A percentile compares a stretch with the other conserved stretches of the same genome.
Evolutionary conservation across 495 filamentous ascomycete genomes (phyloP).

Genomic region (Aspergillus nanangensis): DNA sequence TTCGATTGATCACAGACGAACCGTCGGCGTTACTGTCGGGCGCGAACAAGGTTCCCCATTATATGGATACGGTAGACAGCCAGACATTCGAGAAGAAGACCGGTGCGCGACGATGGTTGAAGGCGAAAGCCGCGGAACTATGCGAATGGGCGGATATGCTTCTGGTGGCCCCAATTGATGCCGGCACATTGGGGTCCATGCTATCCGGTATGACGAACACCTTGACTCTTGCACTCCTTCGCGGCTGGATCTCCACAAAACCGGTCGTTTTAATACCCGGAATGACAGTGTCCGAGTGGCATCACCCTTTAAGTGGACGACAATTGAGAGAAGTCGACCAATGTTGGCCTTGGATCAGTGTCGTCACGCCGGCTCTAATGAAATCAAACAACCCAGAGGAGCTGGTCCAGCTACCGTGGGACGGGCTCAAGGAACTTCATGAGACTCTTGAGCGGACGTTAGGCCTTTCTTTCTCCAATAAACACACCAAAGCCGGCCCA

Average conservation of each 20-base stretch:
- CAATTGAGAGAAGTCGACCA: constrained; percentile 74
- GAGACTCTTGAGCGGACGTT: constrained; percentile 58
- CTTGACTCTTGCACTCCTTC: constrained; percentile 66
- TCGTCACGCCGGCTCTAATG: constrained; percentile 70
- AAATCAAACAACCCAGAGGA: constrained; percentile 53
- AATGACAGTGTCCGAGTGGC: constrained; percentile 81
- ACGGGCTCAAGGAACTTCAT: constrained; percentile 59
- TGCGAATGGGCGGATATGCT: constrained; percentile 86
- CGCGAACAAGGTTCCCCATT: constrained; percentile 41
- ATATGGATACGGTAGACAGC: constrained; percentile 44
- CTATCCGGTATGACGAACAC: constrained; percentile 72
- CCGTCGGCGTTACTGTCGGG: constrained; percentile 39
- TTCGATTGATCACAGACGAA: constrained; percentile 45
- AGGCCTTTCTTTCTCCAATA: constrained; percentile 17
- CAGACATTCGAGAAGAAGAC: constrained; percentile 45
- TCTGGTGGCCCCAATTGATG: constrained; percentile 77
- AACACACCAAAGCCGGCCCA: background rate
- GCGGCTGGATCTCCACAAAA: constrained; percentile 80
- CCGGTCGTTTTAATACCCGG: constrained; percentile 76
- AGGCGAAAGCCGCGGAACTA: constrained; percentile 61
- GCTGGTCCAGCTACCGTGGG: constrained; percentile 55
- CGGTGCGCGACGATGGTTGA: constrained; percentile 41
- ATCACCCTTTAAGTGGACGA: constrained; percentile 77
- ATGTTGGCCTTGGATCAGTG: constrained; percentile 79
- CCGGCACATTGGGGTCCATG: constrained; percentile 78